These are phyloP conservation scores for Usnea hakonensis DNA, from an alignment of 495 filamentous ascomycete species.

Conservation along the genomic window DNA sequence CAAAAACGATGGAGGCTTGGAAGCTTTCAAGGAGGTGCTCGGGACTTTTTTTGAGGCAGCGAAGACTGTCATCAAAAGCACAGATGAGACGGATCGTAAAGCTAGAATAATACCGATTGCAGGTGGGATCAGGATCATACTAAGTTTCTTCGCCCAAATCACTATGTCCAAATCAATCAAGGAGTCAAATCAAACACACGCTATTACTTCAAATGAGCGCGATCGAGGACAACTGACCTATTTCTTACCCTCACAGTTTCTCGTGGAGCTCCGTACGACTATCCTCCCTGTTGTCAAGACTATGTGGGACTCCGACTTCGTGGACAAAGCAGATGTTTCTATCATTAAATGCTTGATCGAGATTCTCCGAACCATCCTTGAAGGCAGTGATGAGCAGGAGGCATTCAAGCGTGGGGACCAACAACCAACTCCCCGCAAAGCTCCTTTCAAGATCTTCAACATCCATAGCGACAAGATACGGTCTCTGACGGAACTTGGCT, in stretches of 20 bases:
- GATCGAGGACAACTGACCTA: slow-evolving; percentile 55
- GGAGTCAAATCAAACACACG: slow-evolving; percentile 61
- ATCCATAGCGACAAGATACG: slow-evolving; percentile 42
- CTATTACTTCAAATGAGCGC: slow-evolving; percentile 48
- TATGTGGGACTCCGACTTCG: slow-evolving; percentile 76
- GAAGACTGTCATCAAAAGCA: slow-evolving; percentile 32
- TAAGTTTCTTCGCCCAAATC: slow-evolving; percentile 70
- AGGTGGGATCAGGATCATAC: slow-evolving; percentile 73
- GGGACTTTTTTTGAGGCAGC: slow-evolving; percentile 65
- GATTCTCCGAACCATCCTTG: slow-evolving; percentile 71
- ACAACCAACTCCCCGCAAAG: slow-evolving; percentile 32
- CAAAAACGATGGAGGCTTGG: slow-evolving; percentile 70
- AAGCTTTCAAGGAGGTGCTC: slow-evolving; percentile 63
- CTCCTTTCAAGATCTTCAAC: slow-evolving; percentile 36
- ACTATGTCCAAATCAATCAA: slow-evolving; percentile 67
- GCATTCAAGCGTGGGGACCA: slow-evolving; percentile 56
- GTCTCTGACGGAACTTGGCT: slow-evolving; percentile 41
- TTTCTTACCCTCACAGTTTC: slow-evolving; percentile 66
- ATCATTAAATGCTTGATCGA: slow-evolving; percentile 75
- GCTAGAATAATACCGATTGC: slow-evolving; percentile 48
- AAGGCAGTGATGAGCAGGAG: slow-evolving; percentile 63
- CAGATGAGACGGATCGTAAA: slow-evolving; percentile 37
- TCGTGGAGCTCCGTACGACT: slow-evolving; percentile 78
- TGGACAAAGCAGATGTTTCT: slow-evolving; percentile 66
- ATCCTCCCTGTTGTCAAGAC: slow-evolving; percentile 70